Evolutionary conservation across 2,329 filamentous ascomycete species (phyloP).

Genomic region (Dactylonectria estremocensis): DNA sequence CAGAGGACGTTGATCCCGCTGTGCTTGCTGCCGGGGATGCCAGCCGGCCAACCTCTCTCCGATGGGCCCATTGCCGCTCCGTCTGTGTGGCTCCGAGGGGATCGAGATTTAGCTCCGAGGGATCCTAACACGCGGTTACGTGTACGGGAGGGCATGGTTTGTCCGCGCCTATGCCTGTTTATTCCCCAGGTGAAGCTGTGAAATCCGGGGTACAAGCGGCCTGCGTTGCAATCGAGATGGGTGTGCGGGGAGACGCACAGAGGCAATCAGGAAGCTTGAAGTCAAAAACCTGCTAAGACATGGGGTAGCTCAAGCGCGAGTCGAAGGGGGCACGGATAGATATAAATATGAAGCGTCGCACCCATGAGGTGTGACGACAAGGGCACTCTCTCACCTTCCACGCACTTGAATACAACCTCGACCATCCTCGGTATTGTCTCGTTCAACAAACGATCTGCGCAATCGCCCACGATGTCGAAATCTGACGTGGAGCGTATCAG

Average conservation of each 20-base stretch:
- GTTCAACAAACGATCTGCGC: not conserved
- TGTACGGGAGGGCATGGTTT: not conserved
- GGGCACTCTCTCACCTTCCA: not conserved
- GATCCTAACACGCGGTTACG: not conserved
- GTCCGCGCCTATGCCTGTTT: not conserved
- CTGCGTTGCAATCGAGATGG: not conserved
- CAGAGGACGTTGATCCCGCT: not conserved
- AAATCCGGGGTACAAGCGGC: conserved; percentile 6
- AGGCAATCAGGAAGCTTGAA: not conserved
- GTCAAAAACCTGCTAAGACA: conserved; percentile 2
- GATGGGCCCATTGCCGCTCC: not conserved
- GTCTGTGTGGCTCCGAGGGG: not conserved
- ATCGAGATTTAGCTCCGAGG: not conserved
- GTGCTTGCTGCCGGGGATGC: not conserved
- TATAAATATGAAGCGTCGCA: not conserved
- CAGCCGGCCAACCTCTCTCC: not conserved
- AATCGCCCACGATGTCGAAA: conserved; percentile 15
- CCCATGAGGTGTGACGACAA: too few species aligned
- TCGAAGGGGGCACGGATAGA: not conserved
- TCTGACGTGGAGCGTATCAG: conserved; percentile 1
- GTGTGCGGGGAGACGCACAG: not conserved
- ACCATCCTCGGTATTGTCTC: not conserved
- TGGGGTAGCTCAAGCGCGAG: not conserved
- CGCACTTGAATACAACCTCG: not conserved
- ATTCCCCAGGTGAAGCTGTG: conserved; percentile 6